Evolutionary conservation across 441 rosid genomes (phyloP).

Genomic region (Eruca vesicaria): DNA sequence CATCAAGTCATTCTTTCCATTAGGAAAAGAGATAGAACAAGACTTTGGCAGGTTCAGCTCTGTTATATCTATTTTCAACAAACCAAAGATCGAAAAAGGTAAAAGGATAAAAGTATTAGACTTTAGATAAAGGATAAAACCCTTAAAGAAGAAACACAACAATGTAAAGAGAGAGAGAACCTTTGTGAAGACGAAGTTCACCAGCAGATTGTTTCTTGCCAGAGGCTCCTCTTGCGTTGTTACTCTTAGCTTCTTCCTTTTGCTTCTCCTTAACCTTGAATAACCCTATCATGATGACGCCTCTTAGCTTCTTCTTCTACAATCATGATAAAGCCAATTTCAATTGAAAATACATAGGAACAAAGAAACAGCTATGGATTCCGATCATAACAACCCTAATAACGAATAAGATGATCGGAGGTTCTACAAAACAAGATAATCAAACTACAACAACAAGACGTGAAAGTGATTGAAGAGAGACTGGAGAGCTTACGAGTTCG

Average conservation of each 20-base stretch:
- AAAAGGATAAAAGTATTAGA: neutral
- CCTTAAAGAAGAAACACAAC: too few species aligned
- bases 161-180: slow-evolving; percentile 33
- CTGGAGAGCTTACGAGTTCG: slow-evolving; percentile 8
- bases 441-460: neutral
- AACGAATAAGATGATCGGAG: neutral
- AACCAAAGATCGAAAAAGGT: neutral
- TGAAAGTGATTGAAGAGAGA: neutral
- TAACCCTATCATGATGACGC: slow-evolving; percentile 62
- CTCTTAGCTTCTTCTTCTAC: slow-evolving; percentile 34
- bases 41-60: slow-evolving; percentile 80
- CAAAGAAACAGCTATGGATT: too few species aligned
- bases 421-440: neutral
- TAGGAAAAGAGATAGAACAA: slow-evolving; percentile 64
- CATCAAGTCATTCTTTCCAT: slow-evolving; percentile 83
- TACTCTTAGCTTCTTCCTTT: slow-evolving; percentile 62
- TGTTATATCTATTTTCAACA: slow-evolving; percentile 61
- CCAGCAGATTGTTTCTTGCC: slow-evolving; percentile 76
- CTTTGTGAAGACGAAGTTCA: slow-evolving; percentile 87
- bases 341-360: neutral
- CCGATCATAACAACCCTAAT: too few species aligned
- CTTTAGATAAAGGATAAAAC: too few species aligned
- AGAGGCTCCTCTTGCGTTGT: slow-evolving; percentile 51
- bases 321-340: neutral
- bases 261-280: slow-evolving; percentile 89